Evolutionary conservation across 1,139 yeast genomes (phyloP), one percentile per base, ranked within the genome.

Genomic region (Sugiyamaella sp.): DNA sequence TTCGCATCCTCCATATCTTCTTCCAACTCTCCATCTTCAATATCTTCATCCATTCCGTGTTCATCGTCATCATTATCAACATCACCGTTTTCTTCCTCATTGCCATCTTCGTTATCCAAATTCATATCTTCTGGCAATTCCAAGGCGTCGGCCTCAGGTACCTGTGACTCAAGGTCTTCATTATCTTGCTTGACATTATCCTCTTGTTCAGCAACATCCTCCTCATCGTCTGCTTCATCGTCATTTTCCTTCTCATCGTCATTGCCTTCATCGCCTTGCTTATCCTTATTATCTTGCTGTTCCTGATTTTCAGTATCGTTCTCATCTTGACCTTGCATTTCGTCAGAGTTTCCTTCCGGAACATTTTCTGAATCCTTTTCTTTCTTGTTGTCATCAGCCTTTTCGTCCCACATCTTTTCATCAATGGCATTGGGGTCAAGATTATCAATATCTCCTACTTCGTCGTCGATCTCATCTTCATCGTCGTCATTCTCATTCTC

Each of bases 401-500:
- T 90, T 66, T 90, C 98, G 65, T 93, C 95, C 99, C 99, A 93
- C 97, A 93, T 89, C 74, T 93, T 93, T 63, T 95, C 99, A 69
- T 95, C 99, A 49, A 93, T 82, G 4, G 96, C 96, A 70, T 91
- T 89, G 1, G 97, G 97, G 76, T 93, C 98, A 56, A 87, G 76
- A 54, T 89, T 95, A 67, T 90, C 96, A 40, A 91, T 76, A 63
- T 90, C 89, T 60, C 95, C 98, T 52, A 91, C 79, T 66, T 90
- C 95, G 63, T 93, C 98, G 64, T 91, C 97, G 57, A 90, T 68
- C 1, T 80, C 83, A 2, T 80, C 80, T 1, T 77, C 80, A 2
- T 81, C 82, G 10, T 82, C 84, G 2, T 77, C 79, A 33, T 81
- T 81, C 4, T 61, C 63, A 56, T 77, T 80, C 1, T 78, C 80